Evolutionary conservation across 176 grass and related monocot genomes (phyloP), one percentile per base, ranked within the genome.

Genomic region (Lolium multiflorum): DNA sequence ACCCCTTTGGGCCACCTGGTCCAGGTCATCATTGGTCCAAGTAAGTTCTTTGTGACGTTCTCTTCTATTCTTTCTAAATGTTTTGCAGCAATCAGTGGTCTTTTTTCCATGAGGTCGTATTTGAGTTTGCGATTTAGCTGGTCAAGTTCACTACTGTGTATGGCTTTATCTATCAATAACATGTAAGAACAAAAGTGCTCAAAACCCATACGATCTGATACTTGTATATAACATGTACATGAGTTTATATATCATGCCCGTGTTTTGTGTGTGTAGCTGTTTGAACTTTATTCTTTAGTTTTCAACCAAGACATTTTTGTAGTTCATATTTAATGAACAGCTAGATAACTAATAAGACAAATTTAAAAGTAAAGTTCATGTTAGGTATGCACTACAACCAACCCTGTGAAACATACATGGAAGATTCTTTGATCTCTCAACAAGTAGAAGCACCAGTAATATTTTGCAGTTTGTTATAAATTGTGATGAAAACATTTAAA

Each of bases 1-100:
- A 77, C 65, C 88, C 89, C 41, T 71, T 93, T 86, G 93, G 88
- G 5, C 78, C 88, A 28, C 84, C 79, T 82, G 85, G 75, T 88
- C 82, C 71, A 80, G 83, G 78, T 86, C 78, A 73, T 89, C 85
- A 73, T 62, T 96, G 91, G 91, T 80, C 90, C 84, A 98, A 94
- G 96, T 98, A 94, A 88, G 90, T 88, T 13, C 9, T 78, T 79
- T 48, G 3, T 14, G 3, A 41, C 48, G 11, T 84, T 74, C 18
- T 25, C 26, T 66, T 90, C 14, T 28, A 7, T 66, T 76, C n/a
- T 68, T 50, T 65, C 8, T 14, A 63, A 65, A 31, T 80, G 47
- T 74, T 60, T 46, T 61, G 55, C 8, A 17, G 49, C 52, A 72
- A 47, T 74, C 12, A 65, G n/a, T 73, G 75, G 9, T 80, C 63